Evolutionary conservation across 371 early-diverging fungal genomes (phyloP).

Genomic region (Mortierella sp.): DNA sequence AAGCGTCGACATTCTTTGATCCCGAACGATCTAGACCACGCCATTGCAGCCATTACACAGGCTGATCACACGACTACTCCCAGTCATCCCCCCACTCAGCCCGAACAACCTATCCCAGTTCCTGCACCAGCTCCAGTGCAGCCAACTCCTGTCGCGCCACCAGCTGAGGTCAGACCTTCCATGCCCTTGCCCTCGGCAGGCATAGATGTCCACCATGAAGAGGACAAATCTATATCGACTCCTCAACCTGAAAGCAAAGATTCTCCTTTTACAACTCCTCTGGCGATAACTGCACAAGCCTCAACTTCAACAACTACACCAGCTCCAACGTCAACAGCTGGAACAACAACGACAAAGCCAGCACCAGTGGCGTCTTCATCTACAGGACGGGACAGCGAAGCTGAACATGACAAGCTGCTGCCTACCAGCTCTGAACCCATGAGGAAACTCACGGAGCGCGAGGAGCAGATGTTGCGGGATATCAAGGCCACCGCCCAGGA

Average conservation of each 20-base stretch:
- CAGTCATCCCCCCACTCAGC: neutral
- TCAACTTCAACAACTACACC: neutral
- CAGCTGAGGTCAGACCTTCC: neutral
- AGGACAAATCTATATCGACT: neutral
- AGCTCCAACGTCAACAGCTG: neutral
- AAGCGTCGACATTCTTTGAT: neutral
- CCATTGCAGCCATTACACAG: neutral
- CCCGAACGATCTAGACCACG: neutral
- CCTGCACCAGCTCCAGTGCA: neutral
- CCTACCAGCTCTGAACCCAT: slow-evolving; percentile 19
- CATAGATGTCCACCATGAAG: neutral
- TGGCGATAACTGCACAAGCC: neutral
- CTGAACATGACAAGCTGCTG: neutral
- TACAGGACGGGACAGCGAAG: neutral
- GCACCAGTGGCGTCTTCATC: neutral
- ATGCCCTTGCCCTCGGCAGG: neutral
- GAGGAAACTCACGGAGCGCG: slow-evolving; percentile 30
- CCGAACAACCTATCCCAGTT: neutral
- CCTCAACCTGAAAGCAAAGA: neutral
- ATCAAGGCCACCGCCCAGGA: slow-evolving; percentile 34
- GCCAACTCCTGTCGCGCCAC: neutral
- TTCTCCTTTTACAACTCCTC: neutral
- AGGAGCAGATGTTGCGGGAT: slow-evolving; percentile 29
- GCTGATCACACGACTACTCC: neutral
- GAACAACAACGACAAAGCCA: too few species aligned